Conservation (phyloP, 306 rosid species). For the Vigna radiata region DNA sequence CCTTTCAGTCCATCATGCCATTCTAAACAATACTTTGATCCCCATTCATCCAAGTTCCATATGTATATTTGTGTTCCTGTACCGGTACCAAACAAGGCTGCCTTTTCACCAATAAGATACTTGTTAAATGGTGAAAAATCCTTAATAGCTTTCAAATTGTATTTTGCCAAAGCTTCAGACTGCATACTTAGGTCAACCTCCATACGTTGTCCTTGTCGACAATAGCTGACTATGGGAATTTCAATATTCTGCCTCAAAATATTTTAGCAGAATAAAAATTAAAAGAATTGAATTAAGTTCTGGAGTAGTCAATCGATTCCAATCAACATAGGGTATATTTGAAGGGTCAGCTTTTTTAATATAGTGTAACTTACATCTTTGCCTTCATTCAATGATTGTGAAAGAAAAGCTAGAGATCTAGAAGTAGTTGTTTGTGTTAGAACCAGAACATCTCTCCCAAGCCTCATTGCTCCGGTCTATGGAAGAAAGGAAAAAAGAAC, state of each 20-base stretch:
- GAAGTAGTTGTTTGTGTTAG: conserved; percentile 64
- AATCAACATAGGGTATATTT: background rate
- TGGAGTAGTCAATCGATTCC: conserved; percentile 2
- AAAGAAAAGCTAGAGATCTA: conserved; percentile 67
- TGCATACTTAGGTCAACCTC: conserved; percentile 57
- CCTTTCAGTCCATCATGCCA: conserved; percentile 56
- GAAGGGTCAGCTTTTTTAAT: background rate
- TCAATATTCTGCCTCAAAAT: conserved; percentile 61
- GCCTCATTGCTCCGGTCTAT: conserved; percentile 73
- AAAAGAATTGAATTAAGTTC: conserved; percentile 18
- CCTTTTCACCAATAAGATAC: conserved; percentile 68
- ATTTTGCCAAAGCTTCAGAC: conserved; percentile 53
- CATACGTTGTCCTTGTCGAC: conserved; percentile 57
- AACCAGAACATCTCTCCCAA: conserved; percentile 67
- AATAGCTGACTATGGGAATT: conserved; percentile 62
- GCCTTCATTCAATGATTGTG: conserved; percentile 66
- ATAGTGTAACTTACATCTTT: conserved; percentile 52
- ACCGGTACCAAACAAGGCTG: conserved; percentile 52
- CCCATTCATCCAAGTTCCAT: conserved; percentile 69
- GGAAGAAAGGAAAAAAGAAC: conserved; percentile 22
- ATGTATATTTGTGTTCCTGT: conserved; percentile 66
- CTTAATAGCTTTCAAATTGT: conserved; percentile 60
- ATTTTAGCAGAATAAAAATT: conserved; percentile 29
- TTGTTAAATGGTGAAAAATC: conserved; percentile 62
- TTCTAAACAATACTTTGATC: conserved; percentile 57